A percentile compares a stretch with the other conserved stretches of the same genome.
phyloP scores from a whole-genome alignment of 1,284 basidiomycete genomes.

The Nidula niveotomentosa region DNA sequence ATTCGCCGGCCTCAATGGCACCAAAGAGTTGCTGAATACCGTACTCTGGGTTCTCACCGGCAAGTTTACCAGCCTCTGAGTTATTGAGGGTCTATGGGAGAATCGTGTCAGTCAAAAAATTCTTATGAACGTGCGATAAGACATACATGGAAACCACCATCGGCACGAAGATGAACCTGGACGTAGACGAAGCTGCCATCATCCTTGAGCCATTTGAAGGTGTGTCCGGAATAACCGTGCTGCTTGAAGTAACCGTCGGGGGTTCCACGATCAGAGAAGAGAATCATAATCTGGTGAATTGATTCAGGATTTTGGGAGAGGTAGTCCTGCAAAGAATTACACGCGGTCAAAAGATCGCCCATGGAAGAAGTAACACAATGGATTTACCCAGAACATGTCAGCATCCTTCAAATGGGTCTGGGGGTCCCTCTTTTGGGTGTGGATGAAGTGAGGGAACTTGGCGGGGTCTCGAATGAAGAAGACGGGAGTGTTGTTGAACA shows the following conservation, averaged over 20 bases:
- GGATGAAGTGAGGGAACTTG: constrained; percentile 93
- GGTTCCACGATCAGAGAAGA: constrained; percentile 91
- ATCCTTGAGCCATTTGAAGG: constrained; percentile 86
- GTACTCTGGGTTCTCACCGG: constrained; percentile 83
- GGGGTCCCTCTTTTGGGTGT: constrained; percentile 92
- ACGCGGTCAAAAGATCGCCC: neutral
- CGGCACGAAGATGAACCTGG: constrained; percentile 78
- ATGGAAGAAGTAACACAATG: constrained; percentile 6
- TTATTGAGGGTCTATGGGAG: constrained; percentile 58
- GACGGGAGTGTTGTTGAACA: constrained; percentile 90
- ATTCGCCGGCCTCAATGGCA: constrained; percentile 76
- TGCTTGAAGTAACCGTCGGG: constrained; percentile 81
- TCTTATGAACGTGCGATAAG: constrained; percentile 3
- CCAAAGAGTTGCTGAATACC: constrained; percentile 78
- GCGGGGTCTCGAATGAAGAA: constrained; percentile 87
- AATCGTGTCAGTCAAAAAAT: neutral
- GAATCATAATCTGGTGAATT: constrained; percentile 88
- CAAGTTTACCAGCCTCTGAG: constrained; percentile 35
- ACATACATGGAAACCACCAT: constrained; percentile 75
- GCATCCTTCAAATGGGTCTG: constrained; percentile 86
- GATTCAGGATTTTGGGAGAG: constrained; percentile 90
- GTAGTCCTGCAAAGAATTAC: constrained; percentile 66
- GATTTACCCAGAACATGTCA: constrained; percentile 75
- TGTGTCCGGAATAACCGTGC: constrained; percentile 94
- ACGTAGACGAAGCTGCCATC: constrained; percentile 83